Evolutionary conservation across 2,329 filamentous ascomycete genomes (phyloP), one percentile per base, ranked within the genome.

Genomic region (Helminthosporium solani): DNA sequence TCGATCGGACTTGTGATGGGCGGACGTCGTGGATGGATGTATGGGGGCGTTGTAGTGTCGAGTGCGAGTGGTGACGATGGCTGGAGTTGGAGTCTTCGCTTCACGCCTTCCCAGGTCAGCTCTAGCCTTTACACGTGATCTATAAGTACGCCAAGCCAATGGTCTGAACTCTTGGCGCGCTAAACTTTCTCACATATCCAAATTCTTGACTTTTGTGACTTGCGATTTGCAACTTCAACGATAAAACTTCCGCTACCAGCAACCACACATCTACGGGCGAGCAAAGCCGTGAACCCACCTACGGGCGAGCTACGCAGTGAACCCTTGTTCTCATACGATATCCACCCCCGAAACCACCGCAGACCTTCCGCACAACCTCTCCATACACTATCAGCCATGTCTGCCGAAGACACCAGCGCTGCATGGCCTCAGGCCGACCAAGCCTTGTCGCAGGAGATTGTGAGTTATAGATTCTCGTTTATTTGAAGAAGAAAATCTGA

Each of bases 371-470:
- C n/a, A n/a, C n/a, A n/a, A n/a, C 20, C 9, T 28, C n/a, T 23
- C 7, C 9, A 31, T 20, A 33, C 14, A 15, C 16, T 14, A 7
- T 18, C 21, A 6, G 34, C 28, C 16, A 43, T 47, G 34, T 42
- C 43, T 60, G 58, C 60, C 43, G 54, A 65, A 49, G 63, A 67
- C 36, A 64, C 58, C 49, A 56, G 50, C 39, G 65, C 65, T 14
- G 65, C 65, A 14, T 68, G 64, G 63, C 62, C 58, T n/a, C 27
- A 40, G 11, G 47, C 69, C 66, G 74, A 76, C 57, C 61, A 67
- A 66, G 81, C 83, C 44, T 66, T 77, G 28, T 59, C 64, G 8
- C 74, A 76, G 50, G 73, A 76, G 56, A 71, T 25, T 25, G 23
- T 31, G 14, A 3, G 28, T n/a, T 31, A 31, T 12, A 4, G 28